Base-by-base conservation (phyloP, 257 asterid species). In the Jacaranda copaia region DNA sequence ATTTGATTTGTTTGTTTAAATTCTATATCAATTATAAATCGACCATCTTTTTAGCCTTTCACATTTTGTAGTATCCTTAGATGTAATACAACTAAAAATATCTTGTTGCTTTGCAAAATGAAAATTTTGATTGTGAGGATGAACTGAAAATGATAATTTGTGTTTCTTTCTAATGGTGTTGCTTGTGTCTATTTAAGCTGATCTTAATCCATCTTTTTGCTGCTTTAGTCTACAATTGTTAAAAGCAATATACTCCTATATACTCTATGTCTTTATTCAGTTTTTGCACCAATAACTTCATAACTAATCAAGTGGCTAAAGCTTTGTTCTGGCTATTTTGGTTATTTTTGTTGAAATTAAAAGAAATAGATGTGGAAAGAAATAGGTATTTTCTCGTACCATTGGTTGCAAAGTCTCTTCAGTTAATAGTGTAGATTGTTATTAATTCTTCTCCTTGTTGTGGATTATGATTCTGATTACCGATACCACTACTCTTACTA, bases 41-140 rank as follows among this genome's bases (percentile, higher is more conserved):
- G 18, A 35, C 72, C 63, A 60, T 49, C 6, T 53, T 75, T 74
- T 53, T 52, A 36, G 64, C 60, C 25, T 60, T 63, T 61, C 51
- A 61, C 51, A 36, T 59, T 51, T 45, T 70, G 45, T 4, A 20
- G 9, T 46, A 39, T 61, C 16, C 51, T 40, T 61, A 60, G 7
- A 61, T 49, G 71, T 35, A 64, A 46, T 19, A 48, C 25, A 10
- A 67, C 13, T 25, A 20, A 25, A 25, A 52, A 67, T 57, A 45
- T 65, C 43, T 46, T 48, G 73, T 46, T 68, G 19, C 58, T 45
- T 46, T 45, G 12, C 72, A 42, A 16, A 13, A 57, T 56, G 25
- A 55, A n/a, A 1, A 40, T 11, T 10, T 18, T 57, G 6, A 10
- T 72, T 56, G 18, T 8, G 42, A 43, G 38, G 13, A 42, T 52